Evolutionary conservation across 768 basidiomycete genomes (phyloP).

Genomic region (Boletellus ananiceps): DNA sequence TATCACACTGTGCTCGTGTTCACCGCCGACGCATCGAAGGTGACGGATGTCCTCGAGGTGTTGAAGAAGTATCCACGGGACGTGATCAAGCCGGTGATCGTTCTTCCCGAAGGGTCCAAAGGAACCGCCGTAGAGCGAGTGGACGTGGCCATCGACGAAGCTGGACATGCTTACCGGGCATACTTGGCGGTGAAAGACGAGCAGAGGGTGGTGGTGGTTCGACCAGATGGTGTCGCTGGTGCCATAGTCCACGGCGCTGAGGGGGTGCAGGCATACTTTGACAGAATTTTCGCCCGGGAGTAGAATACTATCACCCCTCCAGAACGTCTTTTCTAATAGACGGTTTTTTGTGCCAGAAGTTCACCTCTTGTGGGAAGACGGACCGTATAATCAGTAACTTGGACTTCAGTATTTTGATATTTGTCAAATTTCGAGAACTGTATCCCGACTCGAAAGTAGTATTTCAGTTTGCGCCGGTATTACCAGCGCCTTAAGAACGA

Average conservation of each 20-base stretch:
- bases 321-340: no score
- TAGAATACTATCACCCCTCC: no score
- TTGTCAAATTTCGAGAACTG: no score
- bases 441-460: no score
- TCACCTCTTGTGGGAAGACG: no score
- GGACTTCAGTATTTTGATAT: no score
- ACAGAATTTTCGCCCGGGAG: constrained; percentile 8
- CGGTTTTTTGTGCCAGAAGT: no score
- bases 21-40: not conserved
- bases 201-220: constrained; percentile 33
- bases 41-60: constrained; percentile 5
- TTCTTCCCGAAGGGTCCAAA: constrained; percentile 12
- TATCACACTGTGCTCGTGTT: constrained; percentile 30
- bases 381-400: no score
- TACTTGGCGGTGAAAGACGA: constrained; percentile 33
- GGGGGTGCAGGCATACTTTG: constrained; percentile 18
- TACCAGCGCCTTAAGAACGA: no score
- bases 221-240: constrained; percentile 46
- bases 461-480: no score
- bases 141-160: constrained; percentile 35
- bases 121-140: constrained; percentile 11
- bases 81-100: constrained; percentile 7
- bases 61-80: constrained; percentile 6
- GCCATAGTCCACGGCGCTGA: constrained; percentile 19
- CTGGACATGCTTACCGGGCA: constrained; percentile 37